A percentile compares a stretch with the other conserved stretches of the same genome.
phyloP scores from a whole-genome alignment of 768 basidiomycete species.

The Naematelia encephala region DNA sequence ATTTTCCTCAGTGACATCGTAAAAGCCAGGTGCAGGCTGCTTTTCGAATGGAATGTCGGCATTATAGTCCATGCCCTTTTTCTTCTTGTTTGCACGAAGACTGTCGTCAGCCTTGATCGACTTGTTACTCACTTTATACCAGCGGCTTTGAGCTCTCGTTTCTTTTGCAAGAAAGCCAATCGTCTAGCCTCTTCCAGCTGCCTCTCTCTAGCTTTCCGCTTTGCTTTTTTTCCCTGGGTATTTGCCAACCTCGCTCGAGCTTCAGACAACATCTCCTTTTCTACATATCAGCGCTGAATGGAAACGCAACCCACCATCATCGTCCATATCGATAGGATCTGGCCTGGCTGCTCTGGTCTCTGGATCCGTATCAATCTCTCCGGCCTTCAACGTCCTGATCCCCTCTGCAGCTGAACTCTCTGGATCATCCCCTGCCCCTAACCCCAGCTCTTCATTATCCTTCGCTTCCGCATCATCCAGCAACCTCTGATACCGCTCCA shows the following conservation, averaged over 20 bases:
- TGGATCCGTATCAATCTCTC: slow-evolving; percentile 98
- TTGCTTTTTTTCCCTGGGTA: slow-evolving; percentile 99
- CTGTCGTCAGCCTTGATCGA: slow-evolving; percentile 51
- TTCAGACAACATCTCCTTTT: slow-evolving; percentile 99
- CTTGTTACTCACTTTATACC: slow-evolving; percentile 76
- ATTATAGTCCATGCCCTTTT: slow-evolving; percentile 99
- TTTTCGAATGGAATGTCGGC: slow-evolving; percentile 99
- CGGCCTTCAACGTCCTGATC: slow-evolving; percentile 79
- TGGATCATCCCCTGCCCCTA: slow-evolving; percentile 70
- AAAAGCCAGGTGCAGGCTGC: slow-evolving; percentile 90
- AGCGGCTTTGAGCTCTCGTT: slow-evolving; percentile 93
- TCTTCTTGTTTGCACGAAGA: slow-evolving; percentile 90
- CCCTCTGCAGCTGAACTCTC: slow-evolving; percentile 87
- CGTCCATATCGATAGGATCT: slow-evolving; percentile 99
- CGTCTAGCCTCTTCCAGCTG: slow-evolving; percentile 94
- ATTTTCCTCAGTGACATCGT: slow-evolving; percentile 92
- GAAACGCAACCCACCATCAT: slow-evolving; percentile 72
- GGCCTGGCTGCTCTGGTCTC: slow-evolving; percentile 97
- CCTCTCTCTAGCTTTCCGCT: slow-evolving; percentile 94
- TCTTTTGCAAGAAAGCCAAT: slow-evolving; percentile 93
- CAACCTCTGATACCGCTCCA: slow-evolving; percentile 96
- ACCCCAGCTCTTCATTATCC: slow-evolving; percentile 89
- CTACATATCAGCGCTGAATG: slow-evolving; percentile 52
- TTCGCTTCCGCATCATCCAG: slow-evolving; percentile 95
- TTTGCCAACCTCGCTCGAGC: slow-evolving; percentile 96